Evolutionary conservation across 1,284 basidiomycete species (phyloP), one percentile per base, ranked within the genome.

Genomic region (Naganishia sp.): DNA sequence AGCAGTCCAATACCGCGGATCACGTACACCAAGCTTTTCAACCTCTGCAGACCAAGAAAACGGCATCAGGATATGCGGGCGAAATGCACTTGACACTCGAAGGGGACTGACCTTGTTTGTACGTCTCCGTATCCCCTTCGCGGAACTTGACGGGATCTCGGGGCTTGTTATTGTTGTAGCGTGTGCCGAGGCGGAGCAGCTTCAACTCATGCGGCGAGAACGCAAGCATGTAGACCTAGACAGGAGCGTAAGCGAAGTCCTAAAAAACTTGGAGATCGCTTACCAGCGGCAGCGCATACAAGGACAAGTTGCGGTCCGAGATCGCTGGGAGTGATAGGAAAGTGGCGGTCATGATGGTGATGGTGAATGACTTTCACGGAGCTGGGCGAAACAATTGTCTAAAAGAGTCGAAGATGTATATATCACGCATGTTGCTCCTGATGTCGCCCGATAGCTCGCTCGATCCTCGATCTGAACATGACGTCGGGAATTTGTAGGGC

Each of bases 131-230:
- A 65, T 65, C 64, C 10, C 55, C 54, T 45, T 58, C 32, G 17
- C 64, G 32, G 45, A 65, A 65, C 35, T 65, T 57, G 15, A 65
- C 56, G 0, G 64, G 64, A 45, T 65, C 64, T n/a, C 64, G 46
- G 13, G 64, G 64, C 42, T 65, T 65, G 41, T 58, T 58, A 41
- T 65, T 65, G 42, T 57, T 58, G 28, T 65, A 65, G 21, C 64
- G 35, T 13, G 55, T 65, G 1, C 64, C 64, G 32, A 65, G 49
- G 17, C 55, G 54, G 18, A 65, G 64, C 47, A 65, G 49, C 41
- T 65, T 65, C 39, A 65, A 25, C 28, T 65, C 64, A 50, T 65
- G 64, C 9, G 64, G 64, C 7, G 64, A 43, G 28, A 65, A 65
- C 2, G 55, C 55, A 11, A 65, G 55, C 55, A 65, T 52, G 35